A percentile compares a stretch with the other conserved stretches of the same genome.
These are phyloP conservation scores for Geranomyces michiganensis DNA, from an alignment of 192 early-diverging fungal genomes.

Conservation along the genomic window DNA sequence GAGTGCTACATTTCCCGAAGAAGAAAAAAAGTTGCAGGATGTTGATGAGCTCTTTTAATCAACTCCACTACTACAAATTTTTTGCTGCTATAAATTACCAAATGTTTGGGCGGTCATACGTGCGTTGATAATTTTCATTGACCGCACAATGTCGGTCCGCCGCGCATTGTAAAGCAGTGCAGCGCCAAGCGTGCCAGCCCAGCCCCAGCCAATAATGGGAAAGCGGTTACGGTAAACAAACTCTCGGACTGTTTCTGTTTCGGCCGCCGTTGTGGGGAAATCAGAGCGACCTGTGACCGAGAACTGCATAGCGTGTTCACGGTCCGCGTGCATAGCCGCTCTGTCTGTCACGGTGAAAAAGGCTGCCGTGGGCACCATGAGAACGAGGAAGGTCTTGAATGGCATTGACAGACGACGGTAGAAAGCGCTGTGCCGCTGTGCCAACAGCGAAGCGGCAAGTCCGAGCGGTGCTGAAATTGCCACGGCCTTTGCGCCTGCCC, in stretches of 20 bases:
- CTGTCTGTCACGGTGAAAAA: constrained; percentile 28
- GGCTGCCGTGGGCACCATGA: constrained; percentile 20
- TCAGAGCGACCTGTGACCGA: constrained; percentile 8
- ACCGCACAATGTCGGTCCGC: constrained; percentile 20
- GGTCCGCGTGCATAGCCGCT: constrained; percentile 18
- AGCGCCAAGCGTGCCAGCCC: constrained; percentile 17
- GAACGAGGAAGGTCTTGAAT: constrained; percentile 17
- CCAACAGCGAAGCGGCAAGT: not conserved
- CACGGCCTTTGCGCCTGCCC: constrained; percentile 12
- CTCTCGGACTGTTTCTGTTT: not conserved
- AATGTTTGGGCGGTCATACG: constrained; percentile 30
- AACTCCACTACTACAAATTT: too few relatives aligned
- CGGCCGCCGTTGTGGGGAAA: not conserved
- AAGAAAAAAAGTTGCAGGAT: too few relatives aligned
- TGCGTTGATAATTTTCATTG: constrained; percentile 31
- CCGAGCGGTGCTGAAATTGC: constrained; percentile 7
- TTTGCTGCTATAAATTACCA: too few relatives aligned
- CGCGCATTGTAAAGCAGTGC: constrained; percentile 22
- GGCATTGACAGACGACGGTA: constrained; percentile 21
- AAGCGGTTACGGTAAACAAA: constrained; percentile 7
- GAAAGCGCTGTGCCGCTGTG: constrained; percentile 3
- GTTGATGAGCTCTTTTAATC: too few relatives aligned
- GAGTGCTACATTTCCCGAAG: too few relatives aligned
- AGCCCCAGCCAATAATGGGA: constrained; percentile 24
- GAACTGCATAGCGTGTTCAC: constrained; percentile 13